These are phyloP conservation scores for Potentilla sterilis DNA, from an alignment of 306 rosid species.

Conservation along the genomic window DNA sequence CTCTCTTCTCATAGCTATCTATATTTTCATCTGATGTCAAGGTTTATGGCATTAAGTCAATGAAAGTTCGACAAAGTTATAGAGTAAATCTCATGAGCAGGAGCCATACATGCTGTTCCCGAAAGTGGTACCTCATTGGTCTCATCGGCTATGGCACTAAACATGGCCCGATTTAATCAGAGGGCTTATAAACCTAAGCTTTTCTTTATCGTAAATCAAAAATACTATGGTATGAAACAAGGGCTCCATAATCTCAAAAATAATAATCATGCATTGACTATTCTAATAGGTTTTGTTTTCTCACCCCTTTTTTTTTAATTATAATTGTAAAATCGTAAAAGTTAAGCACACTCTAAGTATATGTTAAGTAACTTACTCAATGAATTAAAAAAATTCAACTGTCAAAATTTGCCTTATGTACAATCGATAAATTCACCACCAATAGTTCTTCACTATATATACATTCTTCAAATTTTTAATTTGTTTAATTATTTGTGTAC, in stretches of 20 bases:
- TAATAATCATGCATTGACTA: background rate
- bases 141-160: background rate
- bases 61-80: background rate
- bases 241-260: background rate
- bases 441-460: too few relatives aligned
- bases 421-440: too few relatives aligned
- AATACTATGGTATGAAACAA: background rate
- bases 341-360: too few relatives aligned
- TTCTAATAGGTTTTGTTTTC: background rate
- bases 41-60: background rate
- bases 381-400: too few relatives aligned
- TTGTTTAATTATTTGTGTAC: too few relatives aligned
- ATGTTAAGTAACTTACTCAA: too few relatives aligned
- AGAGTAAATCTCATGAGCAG: background rate
- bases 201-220: background rate
- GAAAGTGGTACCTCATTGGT: background rate
- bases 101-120: background rate
- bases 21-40: background rate
- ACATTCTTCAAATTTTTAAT: too few relatives aligned
- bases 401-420: too few relatives aligned
- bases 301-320: too few relatives aligned
- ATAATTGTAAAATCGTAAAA: too few relatives aligned
- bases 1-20: slow-evolving; percentile 8
- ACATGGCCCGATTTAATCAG: slow-evolving; percentile 10
- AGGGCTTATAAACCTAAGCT: background rate